phyloP scores from a whole-genome alignment of 1,139 yeast genomes.

The Yueomyces sp. region DNA sequence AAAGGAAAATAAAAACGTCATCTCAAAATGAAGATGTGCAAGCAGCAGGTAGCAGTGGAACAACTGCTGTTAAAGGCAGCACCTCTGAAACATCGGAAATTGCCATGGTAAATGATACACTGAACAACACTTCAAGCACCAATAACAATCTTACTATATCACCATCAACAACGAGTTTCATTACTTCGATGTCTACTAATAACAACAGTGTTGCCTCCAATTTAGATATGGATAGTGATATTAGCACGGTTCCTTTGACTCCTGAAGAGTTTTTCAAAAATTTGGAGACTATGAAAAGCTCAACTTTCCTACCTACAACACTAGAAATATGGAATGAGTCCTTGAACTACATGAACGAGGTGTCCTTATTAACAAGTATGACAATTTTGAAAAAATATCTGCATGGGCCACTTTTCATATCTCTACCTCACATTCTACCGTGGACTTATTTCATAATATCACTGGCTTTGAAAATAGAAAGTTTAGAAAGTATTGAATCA shows the following conservation, averaged over 20 bases:
- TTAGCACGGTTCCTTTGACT: constrained; percentile 14
- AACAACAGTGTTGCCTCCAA: constrained; percentile 19
- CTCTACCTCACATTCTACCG: constrained; percentile 57
- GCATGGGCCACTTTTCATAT: constrained; percentile 57
- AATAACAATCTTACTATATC: neutral
- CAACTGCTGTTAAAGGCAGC: constrained; percentile 33
- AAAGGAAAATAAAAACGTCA: constrained; percentile 51
- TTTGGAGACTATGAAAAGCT: constrained; percentile 16
- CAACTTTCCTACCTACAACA: constrained; percentile 13
- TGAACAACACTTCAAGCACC: neutral
- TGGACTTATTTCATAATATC: constrained; percentile 60
- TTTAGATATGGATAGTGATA: constrained; percentile 18
- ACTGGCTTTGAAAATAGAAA: constrained; percentile 41
- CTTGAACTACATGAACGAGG: constrained; percentile 43
- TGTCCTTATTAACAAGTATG: constrained; percentile 53
- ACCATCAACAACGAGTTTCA: neutral
- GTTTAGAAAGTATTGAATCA: constrained; percentile 13
- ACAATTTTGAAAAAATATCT: constrained; percentile 52
- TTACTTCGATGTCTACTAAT: neutral
- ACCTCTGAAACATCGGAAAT: constrained; percentile 32
- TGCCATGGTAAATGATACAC: neutral
- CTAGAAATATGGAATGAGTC: constrained; percentile 46
- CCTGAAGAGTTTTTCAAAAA: constrained; percentile 17
- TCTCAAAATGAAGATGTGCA: constrained; percentile 20
- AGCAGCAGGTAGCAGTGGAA: constrained; percentile 15